Evolutionary conservation across 2,329 filamentous ascomycete species (phyloP).

Genomic region (Fusarium marasasianum): DNA sequence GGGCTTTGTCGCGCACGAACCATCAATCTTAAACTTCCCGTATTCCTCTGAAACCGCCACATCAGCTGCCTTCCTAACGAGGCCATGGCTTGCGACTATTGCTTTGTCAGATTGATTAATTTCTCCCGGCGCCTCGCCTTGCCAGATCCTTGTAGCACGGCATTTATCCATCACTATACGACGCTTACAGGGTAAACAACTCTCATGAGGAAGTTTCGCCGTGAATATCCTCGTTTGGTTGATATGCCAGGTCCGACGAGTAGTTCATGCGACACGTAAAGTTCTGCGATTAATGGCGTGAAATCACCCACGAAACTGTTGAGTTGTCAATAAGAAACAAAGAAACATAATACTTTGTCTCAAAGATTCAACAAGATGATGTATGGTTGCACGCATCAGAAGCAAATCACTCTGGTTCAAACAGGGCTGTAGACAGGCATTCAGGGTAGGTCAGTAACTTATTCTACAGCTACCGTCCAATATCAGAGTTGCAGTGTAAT

Average conservation of each 20-base stretch:
- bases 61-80: slow-evolving; percentile 11
- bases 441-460: background rate
- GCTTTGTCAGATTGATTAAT: slow-evolving; percentile 16
- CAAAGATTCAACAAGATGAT: background rate
- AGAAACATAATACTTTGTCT: background rate
- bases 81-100: slow-evolving; percentile 5
- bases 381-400: background rate
- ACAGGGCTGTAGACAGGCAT: background rate
- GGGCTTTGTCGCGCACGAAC: background rate
- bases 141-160: background rate
- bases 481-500: background rate
- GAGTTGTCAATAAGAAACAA: background rate
- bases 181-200: background rate
- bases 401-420: background rate
- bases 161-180: background rate
- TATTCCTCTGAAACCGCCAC: slow-evolving; percentile 13
- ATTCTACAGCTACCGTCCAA: background rate
- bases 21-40: background rate
- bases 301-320: background rate
- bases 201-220: background rate
- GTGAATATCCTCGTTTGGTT: background rate
- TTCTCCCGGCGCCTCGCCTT: background rate
- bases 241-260: background rate
- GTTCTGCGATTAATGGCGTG: background rate
- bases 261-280: background rate